Evolutionary conservation across 225 moss, liverwort and hornwort genomes (phyloP).

Genomic region (Marchantia paleacea): DNA sequence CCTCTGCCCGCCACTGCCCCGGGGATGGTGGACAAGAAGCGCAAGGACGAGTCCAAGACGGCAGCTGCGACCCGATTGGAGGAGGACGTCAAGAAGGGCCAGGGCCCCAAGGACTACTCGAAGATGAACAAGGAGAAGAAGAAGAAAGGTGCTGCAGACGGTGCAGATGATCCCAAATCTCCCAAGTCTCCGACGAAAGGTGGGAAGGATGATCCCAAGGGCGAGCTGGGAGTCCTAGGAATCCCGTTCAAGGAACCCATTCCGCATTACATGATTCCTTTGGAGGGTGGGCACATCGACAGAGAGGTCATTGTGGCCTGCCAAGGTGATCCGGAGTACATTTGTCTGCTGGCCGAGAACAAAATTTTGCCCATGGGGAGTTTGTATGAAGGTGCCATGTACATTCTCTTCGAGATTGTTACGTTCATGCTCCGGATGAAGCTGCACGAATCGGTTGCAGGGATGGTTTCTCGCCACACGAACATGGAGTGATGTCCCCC

Average conservation of each 20-base stretch:
- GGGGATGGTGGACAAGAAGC: slow-evolving; percentile 41
- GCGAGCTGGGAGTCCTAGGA: slow-evolving; percentile 32
- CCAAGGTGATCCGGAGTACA: slow-evolving; percentile 43
- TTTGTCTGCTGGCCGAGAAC: slow-evolving; percentile 61
- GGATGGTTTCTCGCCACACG: slow-evolving; percentile 68
- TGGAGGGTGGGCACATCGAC: slow-evolving; percentile 46
- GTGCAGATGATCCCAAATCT: slow-evolving; percentile 30
- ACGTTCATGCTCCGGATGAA: slow-evolving; percentile 69
- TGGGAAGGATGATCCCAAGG: slow-evolving; percentile 33
- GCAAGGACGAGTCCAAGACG: slow-evolving; percentile 27
- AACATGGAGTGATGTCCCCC: slow-evolving; percentile 59
- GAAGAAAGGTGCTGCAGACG: slow-evolving; percentile 10
- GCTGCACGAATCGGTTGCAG: slow-evolving; percentile 54
- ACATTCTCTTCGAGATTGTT: slow-evolving; percentile 69
- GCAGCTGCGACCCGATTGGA: slow-evolving; percentile 27
- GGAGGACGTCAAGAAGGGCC: slow-evolving; percentile 26
- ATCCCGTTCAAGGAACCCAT: slow-evolving; percentile 30
- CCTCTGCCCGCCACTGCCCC: slow-evolving; percentile 25
- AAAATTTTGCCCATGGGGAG: slow-evolving; percentile 93
- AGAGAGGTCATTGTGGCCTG: slow-evolving; percentile 33
- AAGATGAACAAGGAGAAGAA: slow-evolving; percentile 36
- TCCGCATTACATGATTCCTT: slow-evolving; percentile 42
- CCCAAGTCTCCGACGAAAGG: slow-evolving; percentile 32
- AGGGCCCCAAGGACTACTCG: slow-evolving; percentile 31
- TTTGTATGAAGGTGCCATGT: slow-evolving; percentile 78